A percentile compares a stretch with the other conserved stretches of the same genome.
Evolutionary conservation across 2,329 filamentous ascomycete species (phyloP).

Genomic region (Leptosphaerulina australis): DNA sequence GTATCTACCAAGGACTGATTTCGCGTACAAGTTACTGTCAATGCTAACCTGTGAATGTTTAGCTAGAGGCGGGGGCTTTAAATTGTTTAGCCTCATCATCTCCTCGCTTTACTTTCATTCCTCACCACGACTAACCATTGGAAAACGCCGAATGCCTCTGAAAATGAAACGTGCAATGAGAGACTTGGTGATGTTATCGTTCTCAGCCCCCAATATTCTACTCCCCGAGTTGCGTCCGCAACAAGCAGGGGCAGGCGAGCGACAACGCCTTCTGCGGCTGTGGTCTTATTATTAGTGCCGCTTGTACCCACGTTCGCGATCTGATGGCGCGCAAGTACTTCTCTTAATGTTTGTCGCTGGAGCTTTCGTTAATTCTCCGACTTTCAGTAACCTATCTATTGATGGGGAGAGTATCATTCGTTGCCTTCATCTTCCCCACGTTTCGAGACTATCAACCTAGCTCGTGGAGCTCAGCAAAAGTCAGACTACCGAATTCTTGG

Average conservation of each 20-base stretch:
- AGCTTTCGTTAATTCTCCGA: neutral
- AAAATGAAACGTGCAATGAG: neutral
- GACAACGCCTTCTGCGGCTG: constrained; percentile 15
- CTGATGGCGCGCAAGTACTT: constrained; percentile 4
- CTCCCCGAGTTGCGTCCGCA: constrained; percentile 8
- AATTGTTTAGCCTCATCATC: too few relatives aligned
- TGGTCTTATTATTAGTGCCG: constrained; percentile 13
- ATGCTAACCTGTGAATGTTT: too few relatives aligned
- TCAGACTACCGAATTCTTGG: neutral
- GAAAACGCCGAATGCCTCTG: neutral
- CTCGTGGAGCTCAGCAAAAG: neutral
- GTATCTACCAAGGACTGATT: too few relatives aligned
- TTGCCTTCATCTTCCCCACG: neutral
- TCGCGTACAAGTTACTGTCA: too few relatives aligned
- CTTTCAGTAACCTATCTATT: neutral
- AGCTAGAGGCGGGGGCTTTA: too few relatives aligned
- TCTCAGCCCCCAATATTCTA: constrained; percentile 6
- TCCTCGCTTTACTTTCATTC: neutral
- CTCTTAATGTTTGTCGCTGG: neutral
- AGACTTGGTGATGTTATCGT: neutral
- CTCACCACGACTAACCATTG: neutral
- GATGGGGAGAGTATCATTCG: neutral
- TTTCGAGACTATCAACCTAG: constrained; percentile 1
- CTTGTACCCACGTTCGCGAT: constrained; percentile 2
- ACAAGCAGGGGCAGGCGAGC: constrained; percentile 19